These are phyloP conservation scores for Cutaneotrichosporon sp. DNA, from an alignment of 1,284 basidiomycete genomes.

Conservation along the genomic window DNA sequence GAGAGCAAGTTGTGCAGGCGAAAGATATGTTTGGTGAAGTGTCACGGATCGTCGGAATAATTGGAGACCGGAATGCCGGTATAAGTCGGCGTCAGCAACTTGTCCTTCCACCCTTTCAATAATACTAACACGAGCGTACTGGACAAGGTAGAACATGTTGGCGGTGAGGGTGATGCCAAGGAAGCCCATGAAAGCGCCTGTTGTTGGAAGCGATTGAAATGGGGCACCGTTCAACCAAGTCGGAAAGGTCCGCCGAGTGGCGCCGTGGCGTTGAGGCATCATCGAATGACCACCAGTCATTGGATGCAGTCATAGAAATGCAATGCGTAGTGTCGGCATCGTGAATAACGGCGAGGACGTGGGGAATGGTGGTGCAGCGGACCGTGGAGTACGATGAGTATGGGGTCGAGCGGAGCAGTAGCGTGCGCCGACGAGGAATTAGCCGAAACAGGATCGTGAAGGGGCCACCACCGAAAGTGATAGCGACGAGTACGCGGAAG, in stretches of 20 bases:
- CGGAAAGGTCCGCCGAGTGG: no score
- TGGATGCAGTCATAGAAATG: no score
- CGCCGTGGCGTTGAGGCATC: no score
- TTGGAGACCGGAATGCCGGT: background rate
- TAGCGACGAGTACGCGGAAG: no score
- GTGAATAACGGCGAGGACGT: background rate
- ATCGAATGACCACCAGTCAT: no score
- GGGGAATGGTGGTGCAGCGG: background rate
- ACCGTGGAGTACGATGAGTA: background rate
- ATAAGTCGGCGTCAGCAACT: conserved; percentile 8
- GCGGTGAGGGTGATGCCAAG: conserved; percentile 38
- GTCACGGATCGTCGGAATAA: background rate
- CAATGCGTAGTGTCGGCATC: no score
- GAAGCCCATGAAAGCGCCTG: conserved; percentile 44
- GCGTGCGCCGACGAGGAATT: background rate
- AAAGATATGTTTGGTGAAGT: background rate
- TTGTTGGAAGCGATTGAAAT: background rate
- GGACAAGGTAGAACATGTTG: conserved; percentile 37
- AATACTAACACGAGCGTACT: conserved; percentile 42
- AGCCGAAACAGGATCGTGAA: no score
- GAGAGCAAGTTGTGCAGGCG: background rate
- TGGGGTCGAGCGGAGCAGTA: background rate
- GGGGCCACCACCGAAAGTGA: no score
- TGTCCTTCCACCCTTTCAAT: background rate
- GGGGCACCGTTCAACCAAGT: no score